These are phyloP conservation scores for Pseudogymnoascus sp. DNA, from an alignment of 2,329 filamentous ascomycete species.

Conservation along the genomic window DNA sequence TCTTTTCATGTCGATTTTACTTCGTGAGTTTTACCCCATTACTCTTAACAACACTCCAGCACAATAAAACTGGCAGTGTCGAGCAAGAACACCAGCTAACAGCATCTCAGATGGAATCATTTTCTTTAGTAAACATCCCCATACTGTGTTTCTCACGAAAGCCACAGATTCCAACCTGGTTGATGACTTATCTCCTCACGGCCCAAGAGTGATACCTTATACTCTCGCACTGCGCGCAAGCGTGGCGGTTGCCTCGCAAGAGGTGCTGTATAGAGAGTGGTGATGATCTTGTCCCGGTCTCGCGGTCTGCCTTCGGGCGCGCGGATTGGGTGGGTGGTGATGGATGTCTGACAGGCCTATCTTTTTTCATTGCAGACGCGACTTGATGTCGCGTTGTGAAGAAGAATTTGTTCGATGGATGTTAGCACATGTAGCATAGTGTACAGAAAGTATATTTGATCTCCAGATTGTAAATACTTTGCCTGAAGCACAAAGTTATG, in stretches of 20 bases:
- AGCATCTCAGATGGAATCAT: slow-evolving; percentile 56
- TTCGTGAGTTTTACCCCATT: slow-evolving; percentile 18
- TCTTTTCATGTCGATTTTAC: slow-evolving; percentile 10
- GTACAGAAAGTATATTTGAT: neutral
- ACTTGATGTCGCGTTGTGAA: slow-evolving; percentile 40
- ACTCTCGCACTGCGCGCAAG: slow-evolving; percentile 53
- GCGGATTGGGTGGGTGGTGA: slow-evolving; percentile 70
- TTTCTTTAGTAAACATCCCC: slow-evolving; percentile 95
- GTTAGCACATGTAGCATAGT: neutral
- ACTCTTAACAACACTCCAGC: neutral
- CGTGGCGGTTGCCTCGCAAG: slow-evolving; percentile 41
- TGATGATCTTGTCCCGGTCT: slow-evolving; percentile 87
- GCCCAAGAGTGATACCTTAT: slow-evolving; percentile 76
- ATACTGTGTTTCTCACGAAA: slow-evolving; percentile 85
- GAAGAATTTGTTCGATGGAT: slow-evolving; percentile 36
- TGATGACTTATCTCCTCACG: slow-evolving; percentile 86
- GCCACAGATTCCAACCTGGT: slow-evolving; percentile 92
- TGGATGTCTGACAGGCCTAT: slow-evolving; percentile 77
- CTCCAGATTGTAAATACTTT: too few species aligned
- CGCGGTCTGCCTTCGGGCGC: slow-evolving; percentile 68
- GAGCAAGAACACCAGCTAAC: slow-evolving; percentile 18
- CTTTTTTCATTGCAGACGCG: slow-evolving; percentile 46
- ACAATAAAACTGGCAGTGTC: neutral
- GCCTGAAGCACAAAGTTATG: neutral
- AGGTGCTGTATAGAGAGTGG: slow-evolving; percentile 69